Evolutionary conservation across 305 asterid genomes (phyloP).

Genomic region (Solanum hybrid): DNA sequence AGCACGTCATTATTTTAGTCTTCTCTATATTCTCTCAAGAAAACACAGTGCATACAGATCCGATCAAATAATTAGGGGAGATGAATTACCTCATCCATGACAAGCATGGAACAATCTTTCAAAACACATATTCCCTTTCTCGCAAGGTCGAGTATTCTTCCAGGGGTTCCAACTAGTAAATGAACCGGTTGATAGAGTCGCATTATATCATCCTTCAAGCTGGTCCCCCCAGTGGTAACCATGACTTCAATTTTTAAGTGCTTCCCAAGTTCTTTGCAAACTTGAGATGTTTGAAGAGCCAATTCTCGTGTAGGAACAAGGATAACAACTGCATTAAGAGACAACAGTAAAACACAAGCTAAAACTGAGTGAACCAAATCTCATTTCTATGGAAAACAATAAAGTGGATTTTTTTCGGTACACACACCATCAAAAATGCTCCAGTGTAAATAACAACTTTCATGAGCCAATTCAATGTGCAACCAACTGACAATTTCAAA

Average conservation of each 20-base stretch:
- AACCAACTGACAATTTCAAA: not conserved
- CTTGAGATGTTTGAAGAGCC: slow-evolving; percentile 57
- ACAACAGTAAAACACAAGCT: not conserved
- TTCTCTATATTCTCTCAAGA: not conserved
- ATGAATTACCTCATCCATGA: slow-evolving; percentile 37
- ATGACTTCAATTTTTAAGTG: slow-evolving; percentile 50
- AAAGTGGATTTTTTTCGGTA: not conserved
- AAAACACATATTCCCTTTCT: slow-evolving; percentile 35
- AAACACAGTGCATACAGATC: not conserved
- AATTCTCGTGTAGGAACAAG: slow-evolving; percentile 51
- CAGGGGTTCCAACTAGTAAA: slow-evolving; percentile 57
- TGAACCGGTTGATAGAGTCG: slow-evolving; percentile 51
- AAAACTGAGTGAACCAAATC: not conserved
- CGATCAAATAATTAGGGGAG: not conserved
- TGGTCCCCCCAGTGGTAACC: slow-evolving; percentile 58
- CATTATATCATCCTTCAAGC: slow-evolving; percentile 51
- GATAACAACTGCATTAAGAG: slow-evolving; percentile 31
- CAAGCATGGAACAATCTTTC: slow-evolving; percentile 40
- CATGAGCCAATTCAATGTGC: not conserved
- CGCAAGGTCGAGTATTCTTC: slow-evolving; percentile 52
- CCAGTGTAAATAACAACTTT: not conserved
- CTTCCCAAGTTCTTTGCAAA: slow-evolving; percentile 51
- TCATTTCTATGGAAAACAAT: not conserved
- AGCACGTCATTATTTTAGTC: not conserved
- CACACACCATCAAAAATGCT: not conserved